phyloP scores from a whole-genome alignment of 2,329 filamentous ascomycete genomes.

The Monilinia polystroma region DNA sequence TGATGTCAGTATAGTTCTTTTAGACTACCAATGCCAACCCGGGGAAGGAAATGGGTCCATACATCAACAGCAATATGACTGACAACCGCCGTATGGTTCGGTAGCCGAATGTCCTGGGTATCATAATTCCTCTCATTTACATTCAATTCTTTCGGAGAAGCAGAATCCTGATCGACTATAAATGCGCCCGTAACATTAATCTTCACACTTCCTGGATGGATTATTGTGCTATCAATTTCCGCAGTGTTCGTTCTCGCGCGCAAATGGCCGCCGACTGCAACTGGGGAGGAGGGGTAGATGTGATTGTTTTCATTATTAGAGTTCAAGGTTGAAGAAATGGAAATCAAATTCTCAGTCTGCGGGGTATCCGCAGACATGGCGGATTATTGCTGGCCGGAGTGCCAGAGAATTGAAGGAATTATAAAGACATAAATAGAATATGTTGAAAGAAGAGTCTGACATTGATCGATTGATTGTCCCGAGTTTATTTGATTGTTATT shows the following conservation, averaged over 20 bases:
- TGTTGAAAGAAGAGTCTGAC: conserved; percentile 12
- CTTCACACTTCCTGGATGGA: conserved; percentile 69
- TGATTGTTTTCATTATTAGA: conserved; percentile 25
- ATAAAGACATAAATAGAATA: conserved; percentile 23
- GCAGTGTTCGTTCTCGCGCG: conserved; percentile 41
- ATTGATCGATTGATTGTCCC: background rate
- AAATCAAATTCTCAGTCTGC: conserved; percentile 24
- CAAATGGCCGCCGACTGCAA: background rate
- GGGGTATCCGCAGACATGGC: conserved; percentile 32
- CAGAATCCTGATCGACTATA: conserved; percentile 80
- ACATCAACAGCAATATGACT: conserved; percentile 97
- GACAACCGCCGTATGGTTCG: conserved; percentile 91
- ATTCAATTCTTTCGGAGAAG: conserved; percentile 46
- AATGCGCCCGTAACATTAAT: conserved; percentile 98
- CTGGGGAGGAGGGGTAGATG: conserved; percentile 27
- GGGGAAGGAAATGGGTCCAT: conserved; percentile 44
- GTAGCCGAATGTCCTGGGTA: conserved; percentile 90
- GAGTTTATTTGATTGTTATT: conserved; percentile 10
- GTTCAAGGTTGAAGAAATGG: conserved; percentile 3
- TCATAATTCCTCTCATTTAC: conserved; percentile 57
- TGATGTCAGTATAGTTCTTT: conserved; percentile 21
- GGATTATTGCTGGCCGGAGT: conserved; percentile 28
- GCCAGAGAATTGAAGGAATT: conserved; percentile 25
- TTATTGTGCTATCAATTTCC: conserved; percentile 46
- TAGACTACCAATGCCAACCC: background rate